Evolutionary conservation across 768 basidiomycete species (phyloP), one percentile per base, ranked within the genome.

Genomic region (Suillus occidentalis): DNA sequence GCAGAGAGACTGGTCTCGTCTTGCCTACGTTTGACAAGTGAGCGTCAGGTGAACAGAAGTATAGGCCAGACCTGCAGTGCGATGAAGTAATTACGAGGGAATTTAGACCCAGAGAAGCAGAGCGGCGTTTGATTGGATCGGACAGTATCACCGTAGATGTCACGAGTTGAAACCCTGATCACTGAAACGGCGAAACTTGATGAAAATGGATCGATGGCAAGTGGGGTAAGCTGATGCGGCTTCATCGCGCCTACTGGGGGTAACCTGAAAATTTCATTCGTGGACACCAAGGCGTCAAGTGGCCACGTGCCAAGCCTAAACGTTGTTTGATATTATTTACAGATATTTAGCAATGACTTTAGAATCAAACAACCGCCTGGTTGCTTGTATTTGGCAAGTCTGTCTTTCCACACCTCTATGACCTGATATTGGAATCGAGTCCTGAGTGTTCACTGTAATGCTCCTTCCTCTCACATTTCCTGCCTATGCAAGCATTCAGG

Each of bases 311-410:
- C 25, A 28, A 28, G 50, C 16, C 14, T 22, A 12, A 3, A 14
- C 13, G 14, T 58, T 37, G 37, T 39, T 58, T 39, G 9, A 12
- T 13, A n/a, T 13, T 59, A 3, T 42, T 59, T 59, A 31, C 25
- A 12, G 2, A 64, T 75, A 60, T 75, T 75, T 75, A 68, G 68
- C 75, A 68, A 70, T n/a, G 18, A 65, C 73, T 58, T 75, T 65
- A 18, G 65, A 71, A 75, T 61, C 61, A 76, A 75, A 75, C 73
- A 75, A 68, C 70, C 75, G 20, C 65, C 40, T 53, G 43, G 34
- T 36, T 20, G 22, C 28, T 65, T 3, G 25, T 67, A 68, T 67
- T 49, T 67, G 71, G 7, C 47, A 52, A 28, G 56, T 59, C n/a
- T 20, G 18, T 49, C n/a, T 42, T 43, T 28, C 37, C 42, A 3